Percentiles rank a stretch among this genome's conserved stretches.
These are phyloP conservation scores for Bimuria novae-zelandiae DNA, from an alignment of 2,329 filamentous ascomycete species.

Conservation along the genomic window DNA sequence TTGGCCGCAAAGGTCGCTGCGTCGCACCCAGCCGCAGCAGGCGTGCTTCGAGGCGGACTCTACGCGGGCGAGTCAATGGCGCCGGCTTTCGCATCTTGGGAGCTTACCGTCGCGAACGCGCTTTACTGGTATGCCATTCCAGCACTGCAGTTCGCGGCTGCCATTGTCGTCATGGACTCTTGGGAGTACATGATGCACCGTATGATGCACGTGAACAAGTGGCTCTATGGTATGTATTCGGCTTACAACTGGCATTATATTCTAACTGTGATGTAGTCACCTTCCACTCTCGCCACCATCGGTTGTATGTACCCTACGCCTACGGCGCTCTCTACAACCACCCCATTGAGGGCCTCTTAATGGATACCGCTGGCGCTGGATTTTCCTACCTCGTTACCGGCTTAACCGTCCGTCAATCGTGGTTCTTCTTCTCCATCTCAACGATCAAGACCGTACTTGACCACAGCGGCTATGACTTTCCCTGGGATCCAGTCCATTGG, in stretches of 20 bases:
- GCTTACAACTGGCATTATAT: neutral
- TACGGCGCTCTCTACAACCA: conserved; percentile 98
- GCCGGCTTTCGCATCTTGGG: conserved; percentile 83
- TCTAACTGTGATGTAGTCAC: conserved; percentile 59
- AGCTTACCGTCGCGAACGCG: conserved; percentile 71
- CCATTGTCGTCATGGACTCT: conserved; percentile 80
- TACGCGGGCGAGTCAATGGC: conserved; percentile 68
- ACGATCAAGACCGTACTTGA: conserved; percentile 98
- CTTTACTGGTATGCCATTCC: conserved; percentile 83
- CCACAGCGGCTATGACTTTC: conserved; percentile 94
- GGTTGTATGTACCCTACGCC: conserved; percentile 95
- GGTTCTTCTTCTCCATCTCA: conserved; percentile 85
- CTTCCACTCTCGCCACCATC: conserved; percentile 94
- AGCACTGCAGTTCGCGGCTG: conserved; percentile 74
- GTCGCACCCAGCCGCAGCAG: conserved; percentile 74
- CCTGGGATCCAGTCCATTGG: conserved; percentile 91
- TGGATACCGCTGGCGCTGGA: conserved; percentile 88
- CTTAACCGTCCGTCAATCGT: conserved; percentile 84
- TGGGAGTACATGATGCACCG: conserved; percentile 99
- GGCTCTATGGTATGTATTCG: conserved; percentile 80
- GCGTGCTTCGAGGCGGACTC: conserved; percentile 75
- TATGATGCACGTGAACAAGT: conserved; percentile 96
- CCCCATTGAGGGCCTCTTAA: conserved; percentile 87
- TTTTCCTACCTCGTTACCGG: conserved; percentile 79
- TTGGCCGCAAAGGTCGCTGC: conserved; percentile 76